Evolutionary conservation across 2,329 filamentous ascomycete genomes (phyloP).

Genomic region (Rhynchosporium graminicola): DNA sequence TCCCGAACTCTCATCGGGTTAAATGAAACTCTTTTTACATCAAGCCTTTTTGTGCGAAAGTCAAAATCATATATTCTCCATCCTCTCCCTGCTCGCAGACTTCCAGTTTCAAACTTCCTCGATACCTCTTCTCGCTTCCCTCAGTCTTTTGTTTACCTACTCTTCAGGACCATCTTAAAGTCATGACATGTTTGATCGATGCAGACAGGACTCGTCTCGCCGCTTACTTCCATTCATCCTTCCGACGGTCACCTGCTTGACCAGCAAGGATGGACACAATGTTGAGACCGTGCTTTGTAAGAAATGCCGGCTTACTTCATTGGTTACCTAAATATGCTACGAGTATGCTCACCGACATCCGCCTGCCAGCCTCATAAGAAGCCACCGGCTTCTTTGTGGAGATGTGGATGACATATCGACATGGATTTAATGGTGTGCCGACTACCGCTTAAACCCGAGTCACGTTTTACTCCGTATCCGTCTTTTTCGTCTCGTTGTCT

Average conservation of each 20-base stretch:
- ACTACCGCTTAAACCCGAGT: constrained; percentile 4
- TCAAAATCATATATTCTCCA: not conserved
- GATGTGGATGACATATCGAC: not conserved
- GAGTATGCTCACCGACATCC: not conserved
- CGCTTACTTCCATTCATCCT: not conserved
- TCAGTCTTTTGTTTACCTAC: not conserved
- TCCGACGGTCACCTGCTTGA: not conserved
- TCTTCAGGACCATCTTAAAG: not conserved
- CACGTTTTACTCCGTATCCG: constrained; percentile 9
- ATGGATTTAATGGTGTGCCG: constrained; percentile 8
- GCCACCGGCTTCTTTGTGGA: not conserved
- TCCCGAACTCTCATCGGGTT: not conserved
- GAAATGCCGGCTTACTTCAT: too few relatives aligned
- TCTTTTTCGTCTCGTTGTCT: too few relatives aligned
- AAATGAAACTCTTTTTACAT: constrained; percentile 4
- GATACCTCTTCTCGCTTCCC: not conserved
- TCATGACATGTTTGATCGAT: constrained; percentile 7
- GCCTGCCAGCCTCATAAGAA: not conserved
- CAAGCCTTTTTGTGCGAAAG: constrained; percentile 1
- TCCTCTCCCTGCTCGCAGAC: not conserved
- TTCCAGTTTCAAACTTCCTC: too few relatives aligned
- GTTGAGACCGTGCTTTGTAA: not conserved
- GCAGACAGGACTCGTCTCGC: not conserved
- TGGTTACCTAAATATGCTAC: too few relatives aligned
- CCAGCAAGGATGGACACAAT: not conserved